Conservation (phyloP, 2,329 filamentous ascomycete genomes). For the Fonsecaea multimorphosa region DNA sequence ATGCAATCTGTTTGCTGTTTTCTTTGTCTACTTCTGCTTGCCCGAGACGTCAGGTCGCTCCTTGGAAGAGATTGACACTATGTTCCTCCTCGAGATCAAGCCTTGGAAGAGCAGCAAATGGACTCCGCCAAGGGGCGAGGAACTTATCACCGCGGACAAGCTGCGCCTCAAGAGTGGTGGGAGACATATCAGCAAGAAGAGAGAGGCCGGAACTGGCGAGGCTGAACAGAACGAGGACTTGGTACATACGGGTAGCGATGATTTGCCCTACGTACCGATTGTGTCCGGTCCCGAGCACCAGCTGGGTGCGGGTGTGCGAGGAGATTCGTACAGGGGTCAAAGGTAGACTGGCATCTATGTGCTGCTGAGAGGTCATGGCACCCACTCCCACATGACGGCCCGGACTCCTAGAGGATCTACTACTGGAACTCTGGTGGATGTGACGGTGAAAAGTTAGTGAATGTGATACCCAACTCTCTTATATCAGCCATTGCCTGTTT, state of each 20-base stretch:
- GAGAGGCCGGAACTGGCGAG: conserved; percentile 16
- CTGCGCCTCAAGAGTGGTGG: conserved; percentile 39
- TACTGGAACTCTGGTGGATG: not conserved
- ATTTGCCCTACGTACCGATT: conserved; percentile 24
- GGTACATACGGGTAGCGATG: not conserved
- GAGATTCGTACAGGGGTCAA: conserved; percentile 25
- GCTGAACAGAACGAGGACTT: conserved; percentile 23
- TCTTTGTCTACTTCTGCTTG: conserved; percentile 72
- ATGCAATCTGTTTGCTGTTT: conserved; percentile 68
- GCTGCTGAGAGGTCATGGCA: not conserved
- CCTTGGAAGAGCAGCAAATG: conserved; percentile 67
- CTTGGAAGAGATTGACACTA: conserved; percentile 79
- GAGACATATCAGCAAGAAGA: conserved; percentile 30
- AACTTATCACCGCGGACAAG: conserved; percentile 36
- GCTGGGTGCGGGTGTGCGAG: conserved; percentile 25
- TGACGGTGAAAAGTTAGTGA: not conserved
- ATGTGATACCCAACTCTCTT: not conserved
- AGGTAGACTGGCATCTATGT: not conserved
- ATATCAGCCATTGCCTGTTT: too few relatives aligned
- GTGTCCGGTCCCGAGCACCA: conserved; percentile 20
- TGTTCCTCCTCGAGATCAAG: conserved; percentile 70
- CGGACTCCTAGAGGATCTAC: not conserved
- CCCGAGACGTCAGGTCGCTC: conserved; percentile 71
- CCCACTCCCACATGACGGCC: not conserved
- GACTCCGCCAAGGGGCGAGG: conserved; percentile 43